Evolutionary conservation across 805 yeast species (phyloP).

Genomic region (Candida methanosorbosa): DNA sequence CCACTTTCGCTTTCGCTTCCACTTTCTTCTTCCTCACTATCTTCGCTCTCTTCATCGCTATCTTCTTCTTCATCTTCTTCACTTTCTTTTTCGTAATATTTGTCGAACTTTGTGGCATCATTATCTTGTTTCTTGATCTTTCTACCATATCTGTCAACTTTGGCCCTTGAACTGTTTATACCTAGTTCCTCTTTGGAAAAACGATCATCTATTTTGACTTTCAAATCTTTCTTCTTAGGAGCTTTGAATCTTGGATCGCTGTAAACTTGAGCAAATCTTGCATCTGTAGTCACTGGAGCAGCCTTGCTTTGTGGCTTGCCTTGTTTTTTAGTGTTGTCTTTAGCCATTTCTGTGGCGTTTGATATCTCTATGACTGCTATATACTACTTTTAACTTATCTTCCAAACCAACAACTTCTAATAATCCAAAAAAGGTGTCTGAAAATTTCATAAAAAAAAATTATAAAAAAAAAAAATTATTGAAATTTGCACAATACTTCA

Average conservation of each 20-base stretch:
- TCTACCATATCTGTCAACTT: constrained; percentile 85
- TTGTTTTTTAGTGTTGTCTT: constrained; percentile 2
- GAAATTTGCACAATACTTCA: no score
- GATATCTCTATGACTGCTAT: neutral
- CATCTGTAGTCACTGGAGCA: constrained; percentile 45
- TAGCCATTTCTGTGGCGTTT: constrained; percentile 10
- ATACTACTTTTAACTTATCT: neutral
- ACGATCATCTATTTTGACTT: constrained; percentile 78
- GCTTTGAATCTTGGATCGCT: constrained; percentile 82
- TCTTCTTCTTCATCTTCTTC: constrained; percentile 24
- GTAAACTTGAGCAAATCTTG: constrained; percentile 70
- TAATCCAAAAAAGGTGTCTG: neutral
- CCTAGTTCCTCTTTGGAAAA: constrained; percentile 60
- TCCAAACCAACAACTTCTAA: neutral
- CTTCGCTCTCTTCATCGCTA: constrained; percentile 22
- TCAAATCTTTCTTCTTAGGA: constrained; percentile 60
- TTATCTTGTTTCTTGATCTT: constrained; percentile 38
- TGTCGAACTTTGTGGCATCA: constrained; percentile 42
- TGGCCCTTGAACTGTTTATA: constrained; percentile 51
- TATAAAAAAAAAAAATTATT: constrained; percentile 1
- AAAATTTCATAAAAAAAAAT: neutral
- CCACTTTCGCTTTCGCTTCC: constrained; percentile 26
- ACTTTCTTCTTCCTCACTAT: constrained; percentile 28
- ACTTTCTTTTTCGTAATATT: constrained; percentile 46
- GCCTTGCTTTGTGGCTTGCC: no score